Evolutionary conservation across 768 basidiomycete species (phyloP).

Genomic region (Mycena filopes): DNA sequence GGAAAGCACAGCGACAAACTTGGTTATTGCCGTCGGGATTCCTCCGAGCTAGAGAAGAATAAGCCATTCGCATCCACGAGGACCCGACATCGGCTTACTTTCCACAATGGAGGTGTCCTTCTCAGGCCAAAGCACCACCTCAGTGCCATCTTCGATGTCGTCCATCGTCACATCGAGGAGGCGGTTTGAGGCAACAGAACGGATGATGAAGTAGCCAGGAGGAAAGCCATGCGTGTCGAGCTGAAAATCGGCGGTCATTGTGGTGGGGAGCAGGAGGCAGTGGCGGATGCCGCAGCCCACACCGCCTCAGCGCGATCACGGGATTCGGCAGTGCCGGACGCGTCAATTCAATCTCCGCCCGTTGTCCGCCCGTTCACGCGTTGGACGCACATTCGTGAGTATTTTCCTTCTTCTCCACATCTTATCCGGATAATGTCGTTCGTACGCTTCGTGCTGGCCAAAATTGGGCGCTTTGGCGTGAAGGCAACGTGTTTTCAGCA

Average conservation of each 20-base stretch:
- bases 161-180: constrained; percentile 68
- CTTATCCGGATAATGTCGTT: neutral
- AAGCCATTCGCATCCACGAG: neutral
- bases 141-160: constrained; percentile 67
- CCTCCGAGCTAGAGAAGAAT: constrained; percentile 62
- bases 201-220: constrained; percentile 66
- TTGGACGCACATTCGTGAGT: neutral
- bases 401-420: neutral
- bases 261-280: neutral
- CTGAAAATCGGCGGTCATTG: constrained; percentile 42
- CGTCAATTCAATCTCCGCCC: neutral
- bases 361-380: neutral
- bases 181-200: constrained; percentile 62
- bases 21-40: constrained; percentile 80
- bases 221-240: constrained; percentile 54
- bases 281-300: no score
- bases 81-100: no score
- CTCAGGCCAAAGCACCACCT: constrained; percentile 74
- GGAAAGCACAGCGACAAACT: constrained; percentile 47
- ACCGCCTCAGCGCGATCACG: constrained; percentile 6
- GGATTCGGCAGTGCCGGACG: neutral
- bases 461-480: neutral
- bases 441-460: neutral
- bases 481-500: constrained; percentile 17
- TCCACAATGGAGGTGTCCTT: constrained; percentile 84